Conservation (phyloP, 352 stramenopile species). For the Globisporangium megalacanthum region DNA sequence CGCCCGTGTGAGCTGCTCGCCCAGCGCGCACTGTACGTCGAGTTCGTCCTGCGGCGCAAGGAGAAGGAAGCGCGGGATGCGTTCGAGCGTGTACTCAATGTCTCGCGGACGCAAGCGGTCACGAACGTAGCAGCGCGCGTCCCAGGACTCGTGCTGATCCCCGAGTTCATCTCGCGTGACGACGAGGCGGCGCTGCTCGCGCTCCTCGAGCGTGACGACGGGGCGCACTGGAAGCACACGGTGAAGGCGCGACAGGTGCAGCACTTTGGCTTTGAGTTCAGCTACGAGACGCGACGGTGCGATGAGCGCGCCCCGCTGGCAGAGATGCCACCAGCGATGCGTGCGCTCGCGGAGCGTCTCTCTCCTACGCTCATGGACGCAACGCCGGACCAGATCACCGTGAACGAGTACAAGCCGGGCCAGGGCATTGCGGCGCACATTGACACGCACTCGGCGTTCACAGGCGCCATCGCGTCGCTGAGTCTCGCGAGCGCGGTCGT, state of each 20-base stretch:
- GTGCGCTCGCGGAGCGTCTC: constrained; percentile 48
- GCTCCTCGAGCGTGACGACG: constrained; percentile 54
- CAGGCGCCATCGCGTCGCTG: constrained; percentile 71
- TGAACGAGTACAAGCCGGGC: constrained; percentile 88
- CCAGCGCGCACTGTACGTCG: constrained; percentile 62
- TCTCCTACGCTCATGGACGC: constrained; percentile 44
- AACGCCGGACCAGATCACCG: constrained; percentile 71
- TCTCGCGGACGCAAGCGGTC: constrained; percentile 37
- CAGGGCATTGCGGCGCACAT: constrained; percentile 87
- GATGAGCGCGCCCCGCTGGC: constrained; percentile 44
- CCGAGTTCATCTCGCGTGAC: constrained; percentile 58
- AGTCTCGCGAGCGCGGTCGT: constrained; percentile 76
- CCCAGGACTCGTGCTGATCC: constrained; percentile 53
- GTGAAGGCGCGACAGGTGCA: constrained; percentile 82
- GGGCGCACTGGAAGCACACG: constrained; percentile 54
- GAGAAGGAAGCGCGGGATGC: constrained; percentile 59
- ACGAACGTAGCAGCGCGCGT: constrained; percentile 40
- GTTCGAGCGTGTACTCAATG: constrained; percentile 48
- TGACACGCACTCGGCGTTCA: constrained; percentile 88
- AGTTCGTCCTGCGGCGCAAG: constrained; percentile 62
- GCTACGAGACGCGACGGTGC: constrained; percentile 76
- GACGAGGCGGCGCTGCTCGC: constrained; percentile 49
- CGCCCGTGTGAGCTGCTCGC: constrained; percentile 51
- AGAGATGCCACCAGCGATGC: constrained; percentile 36
- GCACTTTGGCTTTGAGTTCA: constrained; percentile 87